Evolutionary conservation across 768 basidiomycete species (phyloP), one percentile per base, ranked within the genome.

Genomic region (Mycena galericulata): DNA sequence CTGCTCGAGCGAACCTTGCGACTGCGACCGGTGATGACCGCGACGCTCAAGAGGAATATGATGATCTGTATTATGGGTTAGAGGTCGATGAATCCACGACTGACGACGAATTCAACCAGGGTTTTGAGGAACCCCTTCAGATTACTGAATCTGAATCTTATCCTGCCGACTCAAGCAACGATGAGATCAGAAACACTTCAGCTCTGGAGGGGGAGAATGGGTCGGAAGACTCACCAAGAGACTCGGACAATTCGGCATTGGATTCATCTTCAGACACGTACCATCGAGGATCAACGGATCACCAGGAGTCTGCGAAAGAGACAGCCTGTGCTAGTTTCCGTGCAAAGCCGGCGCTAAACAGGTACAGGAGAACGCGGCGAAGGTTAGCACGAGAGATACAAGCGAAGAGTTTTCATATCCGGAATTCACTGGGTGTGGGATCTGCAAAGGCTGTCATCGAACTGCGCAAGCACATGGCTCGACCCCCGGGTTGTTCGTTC

Each of bases 401-500:
- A 34, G 45, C 60, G 14, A 30, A 32, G 7, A 62, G 22, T 41
- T 51, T 51, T 62, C 30, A 26, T 27, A 32, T 47, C 10, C 10
- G 10, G 12, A 36, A 57, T 15, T 32, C 32, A 34, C 32, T 30
- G 10, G 47, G 30, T 26, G 22, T 14, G 14, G 8, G 34, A 41
- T 5, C 46, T 10, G 22, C 46, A 1, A 24, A 69, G 26, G 14
- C n/a, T 26, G 6, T 34, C 1, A 41, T 76, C 24, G 60, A 73
- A 36, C 53, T 79, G 3, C 55, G 65, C 26, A 69, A 66, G 27
- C 40, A 62, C 15, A 73, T 74, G 69, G 57, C 75, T 45, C 38
- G 72, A n/a, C 78, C 78, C 4, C 68, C 79, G 0, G 80, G 80
- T 18, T 78, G 20, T 75, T 6, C 34, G 14, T 36, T 36, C 34